phyloP scores from a whole-genome alignment of 192 early-diverging fungal species.

The Coemansia sp. region DNA sequence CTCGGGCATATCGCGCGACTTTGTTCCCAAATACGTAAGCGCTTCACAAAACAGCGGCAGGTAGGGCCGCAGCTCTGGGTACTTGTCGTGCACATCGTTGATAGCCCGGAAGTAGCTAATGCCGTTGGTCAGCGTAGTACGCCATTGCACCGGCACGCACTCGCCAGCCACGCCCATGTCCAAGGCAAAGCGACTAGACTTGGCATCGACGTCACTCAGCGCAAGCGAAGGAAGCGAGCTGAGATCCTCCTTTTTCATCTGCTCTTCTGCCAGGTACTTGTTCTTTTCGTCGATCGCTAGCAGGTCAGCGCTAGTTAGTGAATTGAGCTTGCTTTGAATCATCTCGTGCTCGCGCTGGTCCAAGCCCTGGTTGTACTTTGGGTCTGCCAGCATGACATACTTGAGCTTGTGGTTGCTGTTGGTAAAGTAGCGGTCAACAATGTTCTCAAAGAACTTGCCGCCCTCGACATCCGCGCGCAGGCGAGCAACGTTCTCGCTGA shows the following conservation, averaged over 20 bases:
- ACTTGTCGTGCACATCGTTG: constrained; percentile 60
- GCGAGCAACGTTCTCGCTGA: constrained; percentile 71
- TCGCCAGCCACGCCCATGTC: constrained; percentile 45
- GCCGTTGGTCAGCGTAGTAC: constrained; percentile 80
- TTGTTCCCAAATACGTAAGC: constrained; percentile 63
- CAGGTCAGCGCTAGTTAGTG: constrained; percentile 61
- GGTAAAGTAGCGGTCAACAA: constrained; percentile 74
- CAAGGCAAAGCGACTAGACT: constrained; percentile 56
- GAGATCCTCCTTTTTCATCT: constrained; percentile 73
- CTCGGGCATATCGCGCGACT: constrained; percentile 62
- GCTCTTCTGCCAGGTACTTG: constrained; percentile 59
- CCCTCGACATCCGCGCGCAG: constrained; percentile 58
- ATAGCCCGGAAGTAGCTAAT: constrained; percentile 83
- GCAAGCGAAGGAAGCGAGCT: constrained; percentile 77
- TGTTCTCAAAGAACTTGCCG: constrained; percentile 67
- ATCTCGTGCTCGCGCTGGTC: constrained; percentile 61
- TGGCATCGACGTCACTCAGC: constrained; percentile 66
- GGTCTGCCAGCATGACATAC: constrained; percentile 79
- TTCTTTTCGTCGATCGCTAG: constrained; percentile 63
- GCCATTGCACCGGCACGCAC: constrained; percentile 65
- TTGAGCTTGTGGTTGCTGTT: constrained; percentile 73
- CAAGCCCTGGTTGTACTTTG: constrained; percentile 58
- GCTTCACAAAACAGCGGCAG: constrained; percentile 72
- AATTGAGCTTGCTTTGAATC: constrained; percentile 57
- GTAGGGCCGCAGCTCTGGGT: constrained; percentile 65